These are phyloP conservation scores for Sphaerosporella brunnea DNA, from an alignment of 495 filamentous ascomycete species.

Conservation along the genomic window DNA sequence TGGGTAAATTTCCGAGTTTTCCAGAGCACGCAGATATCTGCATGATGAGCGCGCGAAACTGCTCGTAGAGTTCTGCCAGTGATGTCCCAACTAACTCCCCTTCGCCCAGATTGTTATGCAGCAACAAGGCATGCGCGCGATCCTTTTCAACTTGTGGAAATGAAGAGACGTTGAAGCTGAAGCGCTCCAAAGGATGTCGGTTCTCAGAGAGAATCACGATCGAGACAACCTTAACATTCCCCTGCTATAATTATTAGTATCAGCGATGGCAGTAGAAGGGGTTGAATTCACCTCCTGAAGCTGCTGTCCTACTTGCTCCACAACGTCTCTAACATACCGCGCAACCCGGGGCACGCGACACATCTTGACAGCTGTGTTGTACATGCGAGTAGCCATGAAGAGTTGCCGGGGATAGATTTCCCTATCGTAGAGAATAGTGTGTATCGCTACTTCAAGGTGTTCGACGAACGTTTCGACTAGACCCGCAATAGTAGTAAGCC, in stretches of 20 bases:
- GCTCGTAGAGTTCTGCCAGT: constrained; percentile 47
- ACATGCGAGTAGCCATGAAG: constrained; percentile 67
- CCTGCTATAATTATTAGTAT: constrained; percentile 12
- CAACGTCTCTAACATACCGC: constrained; percentile 72
- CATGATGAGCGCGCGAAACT: constrained; percentile 44
- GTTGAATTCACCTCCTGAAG: too few relatives aligned
- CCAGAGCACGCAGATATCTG: constrained; percentile 39
- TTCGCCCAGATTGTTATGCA: too few relatives aligned
- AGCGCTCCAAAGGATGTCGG: constrained; percentile 50
- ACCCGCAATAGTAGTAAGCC: too few relatives aligned
- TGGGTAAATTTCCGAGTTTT: constrained; percentile 45
- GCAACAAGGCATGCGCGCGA: constrained; percentile 23
- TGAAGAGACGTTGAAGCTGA: constrained; percentile 59
- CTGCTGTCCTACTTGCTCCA: constrained; percentile 55
- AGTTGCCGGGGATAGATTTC: constrained; percentile 61
- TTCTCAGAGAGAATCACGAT: constrained; percentile 18
- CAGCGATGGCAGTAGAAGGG: too few relatives aligned
- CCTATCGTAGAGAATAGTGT: constrained; percentile 84
- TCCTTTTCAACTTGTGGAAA: constrained; percentile 43
- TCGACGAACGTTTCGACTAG: constrained; percentile 49
- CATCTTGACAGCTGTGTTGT: constrained; percentile 79
- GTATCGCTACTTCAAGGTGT: constrained; percentile 77
- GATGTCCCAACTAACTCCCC: constrained; percentile 22
- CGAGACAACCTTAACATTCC: constrained; percentile 10
- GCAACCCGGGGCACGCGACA: constrained; percentile 81